These are phyloP conservation scores for Citrus sp. DNA, from an alignment of 345 rosid species.

Conservation along the genomic window DNA sequence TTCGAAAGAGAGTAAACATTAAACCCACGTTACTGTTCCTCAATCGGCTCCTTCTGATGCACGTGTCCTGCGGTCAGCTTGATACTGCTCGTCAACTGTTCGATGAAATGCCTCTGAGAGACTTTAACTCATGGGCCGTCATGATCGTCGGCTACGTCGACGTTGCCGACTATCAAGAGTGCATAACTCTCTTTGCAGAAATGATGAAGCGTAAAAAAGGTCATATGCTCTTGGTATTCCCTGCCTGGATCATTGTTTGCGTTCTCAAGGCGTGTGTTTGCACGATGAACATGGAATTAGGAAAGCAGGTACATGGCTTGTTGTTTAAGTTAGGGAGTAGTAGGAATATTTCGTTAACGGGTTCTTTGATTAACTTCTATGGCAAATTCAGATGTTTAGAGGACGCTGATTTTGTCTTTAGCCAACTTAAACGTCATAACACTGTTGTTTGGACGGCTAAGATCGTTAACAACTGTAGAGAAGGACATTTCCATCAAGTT, in stretches of 20 bases:
- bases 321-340: slow-evolving; percentile 46
- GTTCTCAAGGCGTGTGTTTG: slow-evolving; percentile 51
- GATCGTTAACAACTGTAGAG: slow-evolving; percentile 49
- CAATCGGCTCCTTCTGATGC: slow-evolving; percentile 52
- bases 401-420: slow-evolving; percentile 39
- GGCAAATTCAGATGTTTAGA: slow-evolving; percentile 41
- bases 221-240: slow-evolving; percentile 18
- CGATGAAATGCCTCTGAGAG: slow-evolving; percentile 55
- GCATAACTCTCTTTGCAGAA: slow-evolving; percentile 33
- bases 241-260: slow-evolving; percentile 42
- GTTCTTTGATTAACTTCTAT: slow-evolving; percentile 54
- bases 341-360: slow-evolving; percentile 27
- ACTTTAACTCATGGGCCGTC: slow-evolving; percentile 57
- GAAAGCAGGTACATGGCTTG: slow-evolving; percentile 67
- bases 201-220: slow-evolving; percentile 21
- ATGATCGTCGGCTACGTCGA: slow-evolving; percentile 44
- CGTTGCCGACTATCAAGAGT: slow-evolving; percentile 36
- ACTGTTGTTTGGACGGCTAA: slow-evolving; percentile 52
- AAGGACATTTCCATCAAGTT: slow-evolving; percentile 38
- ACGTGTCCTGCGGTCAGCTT: slow-evolving; percentile 39
- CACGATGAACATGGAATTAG: slow-evolving; percentile 45
- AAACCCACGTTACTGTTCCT: slow-evolving; percentile 32
- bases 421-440: slow-evolving; percentile 27
- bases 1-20: slow-evolving; percentile 22
- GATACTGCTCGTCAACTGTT: slow-evolving; percentile 51